phyloP scores from a whole-genome alignment of 768 basidiomycete species.

The Leccinum boreale region DNA sequence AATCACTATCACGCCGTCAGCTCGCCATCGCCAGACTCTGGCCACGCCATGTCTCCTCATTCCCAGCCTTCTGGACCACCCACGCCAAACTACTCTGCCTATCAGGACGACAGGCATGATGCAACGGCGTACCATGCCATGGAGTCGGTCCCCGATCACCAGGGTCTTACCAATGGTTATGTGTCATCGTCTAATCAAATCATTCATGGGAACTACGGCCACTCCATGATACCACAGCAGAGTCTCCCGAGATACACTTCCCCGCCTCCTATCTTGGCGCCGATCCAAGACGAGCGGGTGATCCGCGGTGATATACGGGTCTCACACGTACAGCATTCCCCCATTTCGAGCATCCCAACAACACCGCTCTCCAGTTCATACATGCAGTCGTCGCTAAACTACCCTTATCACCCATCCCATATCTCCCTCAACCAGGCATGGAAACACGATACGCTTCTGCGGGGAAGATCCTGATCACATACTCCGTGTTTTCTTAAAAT shows the following conservation, averaged over 20 bases:
- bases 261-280: constrained; percentile 54
- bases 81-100: constrained; percentile 41
- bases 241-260: constrained; percentile 41
- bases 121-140: constrained; percentile 39
- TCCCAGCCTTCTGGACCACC: constrained; percentile 32
- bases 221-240: constrained; percentile 21
- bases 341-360: constrained; percentile 30
- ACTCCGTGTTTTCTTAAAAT: background rate
- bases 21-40: constrained; percentile 50
- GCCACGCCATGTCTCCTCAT: constrained; percentile 43
- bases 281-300: constrained; percentile 45
- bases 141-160: constrained; percentile 30
- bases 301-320: constrained; percentile 30
- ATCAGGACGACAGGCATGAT: constrained; percentile 40
- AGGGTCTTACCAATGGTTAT: constrained; percentile 31
- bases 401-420: constrained; percentile 39
- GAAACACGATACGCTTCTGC: constrained; percentile 45
- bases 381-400: constrained; percentile 41
- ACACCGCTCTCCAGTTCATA: constrained; percentile 35
- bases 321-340: constrained; percentile 31
- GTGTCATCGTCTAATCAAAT: constrained; percentile 29
- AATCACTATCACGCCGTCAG: constrained; percentile 34
- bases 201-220: constrained; percentile 23
- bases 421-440: constrained; percentile 40
- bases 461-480: constrained; percentile 28